Evolutionary conservation across 2,329 filamentous ascomycete genomes (phyloP), one percentile per base, ranked within the genome.

Genomic region (Fusarium sp.): DNA sequence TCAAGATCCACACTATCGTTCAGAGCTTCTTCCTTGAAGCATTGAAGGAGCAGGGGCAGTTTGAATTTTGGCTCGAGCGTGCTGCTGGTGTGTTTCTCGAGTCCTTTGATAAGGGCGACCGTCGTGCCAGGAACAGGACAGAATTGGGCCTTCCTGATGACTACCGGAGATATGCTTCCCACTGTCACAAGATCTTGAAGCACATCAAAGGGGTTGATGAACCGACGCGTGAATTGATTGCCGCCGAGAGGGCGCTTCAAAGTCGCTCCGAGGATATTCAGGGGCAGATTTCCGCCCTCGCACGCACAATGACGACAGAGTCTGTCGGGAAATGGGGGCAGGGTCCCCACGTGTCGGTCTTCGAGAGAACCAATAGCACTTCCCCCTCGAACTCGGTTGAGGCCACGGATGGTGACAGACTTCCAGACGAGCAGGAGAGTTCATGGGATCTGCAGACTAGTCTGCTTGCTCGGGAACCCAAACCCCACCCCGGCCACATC

Each of bases 311-410:
- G 68, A 70, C 64, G 49, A 65, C 65, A 44, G 61, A 61, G 8
- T 46, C 53, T 31, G 58, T 54, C 27, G 65, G 64, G 10, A 38
- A 56, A 58, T 55, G 61, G 57, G 58, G 59, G 14, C 62, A 56
- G n/a, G 66, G 56, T n/a, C 69, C 70, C 25, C 65, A 73, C n/a
- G 63, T 74, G 23, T 74, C 71, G 2, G 70, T 74, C 7, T 74
- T 74, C 53, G 71, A 74, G 27, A 71, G 71, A 55, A 70, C 70
- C 42, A 74, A 70, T 25, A 71, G 64, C 49, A 40, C 67, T 20
- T 73, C 71, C 14, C 33, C 65, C 1, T 68, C 68, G 8, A 71
- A 64, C 44, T 71, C 71, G 2, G 60, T 61, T 23, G 55, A 68
- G 36, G 64, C 62, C 18, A 38, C 46, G 11, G 69, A 71, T 16